Evolutionary conservation across 306 rosid genomes (phyloP), one percentile per base, ranked within the genome.

Genomic region (Bauhinia variegata): DNA sequence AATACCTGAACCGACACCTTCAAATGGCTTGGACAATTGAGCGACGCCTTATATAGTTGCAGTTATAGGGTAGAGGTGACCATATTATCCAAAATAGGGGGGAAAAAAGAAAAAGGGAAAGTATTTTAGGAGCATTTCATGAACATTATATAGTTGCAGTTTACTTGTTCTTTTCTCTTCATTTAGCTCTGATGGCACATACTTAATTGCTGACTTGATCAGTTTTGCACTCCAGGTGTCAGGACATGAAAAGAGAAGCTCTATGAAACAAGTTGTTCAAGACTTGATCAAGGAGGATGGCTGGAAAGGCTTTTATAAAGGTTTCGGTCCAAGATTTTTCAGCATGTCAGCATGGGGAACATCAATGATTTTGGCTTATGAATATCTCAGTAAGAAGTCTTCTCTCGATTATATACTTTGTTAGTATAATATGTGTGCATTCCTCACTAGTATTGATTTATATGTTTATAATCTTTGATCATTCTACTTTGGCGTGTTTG

Each of bases 261-360:
- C 96, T 55, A 77, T 85, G 15, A 87, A 89, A 78, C 81, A 92
- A 79, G 87, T 92, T 73, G 83, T 89, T 60, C 88, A 76, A 83
- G 80, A 78, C 72, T 82, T 92, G 73, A 77, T 92, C 28, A 42
- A 43, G 2, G 98, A 92, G 48, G 98, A 92, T 54, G 98, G 98
- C 54, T 89, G 96, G 98, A 80, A 75, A 82, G 98, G 98, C 48
- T 75, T 92, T 13, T 92, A 92, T 63, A 87, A 88, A 78, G 98
- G 98, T 12, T 66, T 92, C 74, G 96, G 95, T 72, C 98, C 98
- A 75, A 85, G 98, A 77, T 89, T 92, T 75, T 71, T 92, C 84
- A 92, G 98, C 83, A 84, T 81, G 91, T 92, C 98, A 0, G 91
- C 91, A 2, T 92, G 96, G 98, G 98, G 98, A 46, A 92, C 98